A percentile compares a stretch with the other conserved stretches of the same genome.
Evolutionary conservation across 2,329 filamentous ascomycete genomes (phyloP).

Genomic region (Cucurbitaria berberidis): DNA sequence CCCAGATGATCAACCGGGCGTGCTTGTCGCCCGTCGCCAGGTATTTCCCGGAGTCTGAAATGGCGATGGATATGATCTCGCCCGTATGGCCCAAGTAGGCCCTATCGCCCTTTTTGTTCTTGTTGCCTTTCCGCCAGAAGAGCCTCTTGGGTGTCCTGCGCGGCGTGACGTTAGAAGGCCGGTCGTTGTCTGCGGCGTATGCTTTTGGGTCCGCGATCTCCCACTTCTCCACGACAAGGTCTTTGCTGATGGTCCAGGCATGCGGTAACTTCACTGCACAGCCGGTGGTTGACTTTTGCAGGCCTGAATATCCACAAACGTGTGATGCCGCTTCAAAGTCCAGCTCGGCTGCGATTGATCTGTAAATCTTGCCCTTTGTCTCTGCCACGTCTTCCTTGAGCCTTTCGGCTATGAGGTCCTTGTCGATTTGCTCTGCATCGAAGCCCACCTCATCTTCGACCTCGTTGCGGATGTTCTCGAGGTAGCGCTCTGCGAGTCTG

Average conservation of each 20-base stretch:
- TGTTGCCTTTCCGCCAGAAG: constrained; percentile 66
- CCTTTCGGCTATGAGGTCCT: constrained; percentile 83
- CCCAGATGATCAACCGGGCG: constrained; percentile 84
- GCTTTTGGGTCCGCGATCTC: constrained; percentile 67
- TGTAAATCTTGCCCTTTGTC: constrained; percentile 86
- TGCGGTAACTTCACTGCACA: constrained; percentile 80
- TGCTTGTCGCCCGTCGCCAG: constrained; percentile 90
- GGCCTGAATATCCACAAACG: constrained; percentile 79
- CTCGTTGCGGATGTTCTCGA: constrained; percentile 86
- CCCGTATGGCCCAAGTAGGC: constrained; percentile 74
- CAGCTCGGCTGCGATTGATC: constrained; percentile 75
- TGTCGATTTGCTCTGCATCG: constrained; percentile 91
- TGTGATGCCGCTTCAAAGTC: constrained; percentile 71
- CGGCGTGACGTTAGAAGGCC: constrained; percentile 55
- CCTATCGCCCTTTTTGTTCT: constrained; percentile 65
- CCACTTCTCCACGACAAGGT: constrained; percentile 88
- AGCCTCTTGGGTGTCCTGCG: constrained; percentile 68
- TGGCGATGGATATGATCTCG: constrained; percentile 81
- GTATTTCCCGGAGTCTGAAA: constrained; percentile 87
- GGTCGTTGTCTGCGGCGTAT: constrained; percentile 27
- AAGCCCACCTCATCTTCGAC: constrained; percentile 78
- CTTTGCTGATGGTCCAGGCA: constrained; percentile 88
- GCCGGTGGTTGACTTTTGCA: constrained; percentile 76
- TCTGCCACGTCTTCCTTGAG: constrained; percentile 92
- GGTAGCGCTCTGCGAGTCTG: constrained; percentile 87